Evolutionary conservation across 2,329 filamentous ascomycete species (phyloP).

Genomic region (Xylariaceae sp.): DNA sequence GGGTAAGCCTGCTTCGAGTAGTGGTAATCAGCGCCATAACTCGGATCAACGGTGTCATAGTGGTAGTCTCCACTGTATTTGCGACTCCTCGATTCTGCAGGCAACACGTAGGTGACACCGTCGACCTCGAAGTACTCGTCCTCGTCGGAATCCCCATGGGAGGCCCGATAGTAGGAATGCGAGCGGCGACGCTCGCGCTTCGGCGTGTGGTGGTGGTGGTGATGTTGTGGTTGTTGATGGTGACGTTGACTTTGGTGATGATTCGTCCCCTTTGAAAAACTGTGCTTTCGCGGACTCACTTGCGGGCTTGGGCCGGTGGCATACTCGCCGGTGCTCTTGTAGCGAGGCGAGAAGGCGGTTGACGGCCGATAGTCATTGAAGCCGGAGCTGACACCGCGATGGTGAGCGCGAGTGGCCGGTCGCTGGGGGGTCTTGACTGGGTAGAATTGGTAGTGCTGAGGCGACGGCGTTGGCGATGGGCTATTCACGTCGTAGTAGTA

Average conservation of each 20-base stretch:
- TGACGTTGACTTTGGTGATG: too few species aligned
- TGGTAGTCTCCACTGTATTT: conserved; percentile 26
- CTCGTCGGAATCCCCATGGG: conserved; percentile 58
- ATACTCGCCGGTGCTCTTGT: conserved; percentile 56
- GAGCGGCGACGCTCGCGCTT: conserved; percentile 49
- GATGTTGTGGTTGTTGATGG: conserved; percentile 22
- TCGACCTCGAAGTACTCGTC: conserved; percentile 51
- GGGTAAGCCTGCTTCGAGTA: conserved; percentile 44
- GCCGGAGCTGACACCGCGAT: conserved; percentile 36
- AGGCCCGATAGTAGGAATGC: conserved; percentile 51
- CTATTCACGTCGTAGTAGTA: conserved; percentile 46
- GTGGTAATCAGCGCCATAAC: conserved; percentile 52
- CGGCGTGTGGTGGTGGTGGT: conserved; percentile 17
- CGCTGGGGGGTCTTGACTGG: conserved; percentile 40
- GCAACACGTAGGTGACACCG: conserved; percentile 46
- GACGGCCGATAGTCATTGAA: conserved; percentile 35
- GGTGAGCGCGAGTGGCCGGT: conserved; percentile 46
- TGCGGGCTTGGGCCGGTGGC: conserved; percentile 47
- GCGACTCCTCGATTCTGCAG: conserved; percentile 37
- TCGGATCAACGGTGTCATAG: conserved; percentile 39
- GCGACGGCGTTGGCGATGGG: conserved; percentile 50
- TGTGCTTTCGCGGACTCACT: conserved; percentile 47
- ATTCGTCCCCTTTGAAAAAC: conserved; percentile 30
- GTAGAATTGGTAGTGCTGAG: conserved; percentile 44
- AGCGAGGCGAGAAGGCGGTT: conserved; percentile 51